Base-by-base conservation (phyloP, 176 grass and related monocot genomes). In the Miscanthus lutarioriparius region DNA sequence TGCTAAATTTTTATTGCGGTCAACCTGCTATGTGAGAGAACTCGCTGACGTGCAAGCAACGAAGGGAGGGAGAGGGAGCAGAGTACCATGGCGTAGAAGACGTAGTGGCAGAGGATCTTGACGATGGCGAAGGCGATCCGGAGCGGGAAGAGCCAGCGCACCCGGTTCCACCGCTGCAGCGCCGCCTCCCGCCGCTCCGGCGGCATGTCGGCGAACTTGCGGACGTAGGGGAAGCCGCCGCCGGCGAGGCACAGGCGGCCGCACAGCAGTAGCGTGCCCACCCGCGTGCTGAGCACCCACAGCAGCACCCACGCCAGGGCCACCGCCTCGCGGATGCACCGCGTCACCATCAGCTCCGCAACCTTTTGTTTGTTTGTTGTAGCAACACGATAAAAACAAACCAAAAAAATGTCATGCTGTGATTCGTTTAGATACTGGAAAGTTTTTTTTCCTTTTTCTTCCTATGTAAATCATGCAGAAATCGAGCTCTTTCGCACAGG, bases 261-360 rank as follows among this genome's bases (percentile, higher is more conserved):
- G 70, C 96, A 98, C 20, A 98, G 85, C 33, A 92, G 36, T 49
- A 98, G 85, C 40, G 96, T 95, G 38, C 96, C 93, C 4, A 87
- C 26, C 80, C 91, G 88, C 25, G 87, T 93, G 80, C 85, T 89
- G 47, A 98, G 93, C 37, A 86, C 33, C 93, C 93, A 95, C 38
- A 98, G 85, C 35, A 95, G 76, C 64, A 95, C 58, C 80, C 85
- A 90, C 45, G 81, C 74, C 87, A 95, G 83, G 58, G 72, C 76
- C 69, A 75, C 70, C 63, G 84, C 89, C 75, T 91, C 92, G 33
- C 47, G 68, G 4, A 86, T 66, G 74, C 87, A 82, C 54, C 87
- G 90, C 71, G 84, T 91, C 14, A 86, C 90, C 84, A 95, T 38
- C 41, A 93, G 32, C 75, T 97, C 90, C 41, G 95, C 95, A 8